Base-by-base conservation (phyloP, 192 early-diverging fungal species). In the Entophlyctis luteolus region DNA sequence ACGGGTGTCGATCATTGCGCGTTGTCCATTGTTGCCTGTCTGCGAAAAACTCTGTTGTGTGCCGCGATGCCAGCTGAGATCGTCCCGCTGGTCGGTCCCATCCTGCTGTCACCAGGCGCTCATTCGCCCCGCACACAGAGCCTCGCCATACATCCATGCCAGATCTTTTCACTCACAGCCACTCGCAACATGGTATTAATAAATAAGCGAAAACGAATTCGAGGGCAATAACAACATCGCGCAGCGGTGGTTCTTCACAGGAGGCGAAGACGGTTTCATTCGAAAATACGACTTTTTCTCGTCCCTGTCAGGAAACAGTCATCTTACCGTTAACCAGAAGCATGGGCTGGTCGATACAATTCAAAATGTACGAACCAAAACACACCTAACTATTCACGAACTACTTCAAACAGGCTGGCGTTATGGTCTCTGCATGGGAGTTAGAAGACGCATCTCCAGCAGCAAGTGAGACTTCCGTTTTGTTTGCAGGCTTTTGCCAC, bases 231-330 rank as follows among this genome's bases (percentile, higher is more conserved):
- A n/a, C n/a, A n/a, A n/a, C n/a, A n/a, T n/a, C n/a, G n/a, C 12
- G 20, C 54, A 78, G 74, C 36, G 68, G 60, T 83, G 81, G 81
- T 29, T 83, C 31, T 83, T 81, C 50, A 83, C 78, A 4, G 81
- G 82, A 16, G 80, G 77, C 0, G 93, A 94, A 48, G 97, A 99
- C 78, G 97, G 96, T 56, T 95, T 90, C 74, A 87, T 99, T 48
- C 81, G 93, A 29, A 95, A 93, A 69, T 99, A 87, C 78, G 95
- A 99, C 67, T 93, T 96, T 67, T 84, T 87, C 59, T 85, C 86
- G 16, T 87, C 97, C 0, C 81, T 94, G 65, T 88, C 88, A 68
- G 95, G 94, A 4, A 88, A 89, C 52, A 80, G 83, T 22, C 59
- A 79, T 46, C 75, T 99, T 48, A 96, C 97, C 1, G 89, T 88